Base-by-base conservation (phyloP, 768 basidiomycete species). In the Tylopilus plumbeoviolaceoides region DNA sequence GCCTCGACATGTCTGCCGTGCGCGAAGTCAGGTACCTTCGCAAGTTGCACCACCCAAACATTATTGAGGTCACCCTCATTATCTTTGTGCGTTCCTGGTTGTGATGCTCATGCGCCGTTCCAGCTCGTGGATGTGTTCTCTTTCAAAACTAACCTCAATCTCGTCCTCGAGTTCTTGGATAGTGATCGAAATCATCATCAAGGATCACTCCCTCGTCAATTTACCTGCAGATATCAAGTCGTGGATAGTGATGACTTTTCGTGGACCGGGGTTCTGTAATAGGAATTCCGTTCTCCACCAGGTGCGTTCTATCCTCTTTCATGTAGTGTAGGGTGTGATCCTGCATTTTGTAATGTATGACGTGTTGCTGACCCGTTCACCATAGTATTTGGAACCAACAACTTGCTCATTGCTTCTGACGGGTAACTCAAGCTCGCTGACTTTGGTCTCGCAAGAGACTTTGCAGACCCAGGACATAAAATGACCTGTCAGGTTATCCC, bases 131-230 rank as follows among this genome's bases (percentile, higher is more conserved):
- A 98, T 63, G 97, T 98, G 11, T 99, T 94, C 73, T 97, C 95
- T 1, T 89, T 89, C 17, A 95, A 95, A 72, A 91, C 87, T n/a
- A 98, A 98, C 70, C 80, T 99, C 58, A 98, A 98, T 67, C 85
- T 99, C 28, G 97, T 99, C 31, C 80, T 99, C 11, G 97, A 99
- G 66, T 98, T 94, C 70, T 78, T 98, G 48, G 91, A 95, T 60
- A 94, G 90, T 25, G 97, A 99, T 99, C 31, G 97, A 99, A 72
- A 91, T 98, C 61, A 98, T 99, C 70, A 93, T n/a, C n/a, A n/a
- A n/a, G n/a, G n/a, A n/a, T n/a, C n/a, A n/a, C n/a, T n/a, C n/a
- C n/a, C n/a, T n/a, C n/a, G n/a, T n/a, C n/a, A n/a, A n/a, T n/a
- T n/a, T n/a, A n/a, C n/a, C n/a, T n/a, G n/a, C n/a, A n/a, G n/a